Evolutionary conservation across 2,329 filamentous ascomycete species (phyloP).

Genomic region (Aspergillus nomiae): DNA sequence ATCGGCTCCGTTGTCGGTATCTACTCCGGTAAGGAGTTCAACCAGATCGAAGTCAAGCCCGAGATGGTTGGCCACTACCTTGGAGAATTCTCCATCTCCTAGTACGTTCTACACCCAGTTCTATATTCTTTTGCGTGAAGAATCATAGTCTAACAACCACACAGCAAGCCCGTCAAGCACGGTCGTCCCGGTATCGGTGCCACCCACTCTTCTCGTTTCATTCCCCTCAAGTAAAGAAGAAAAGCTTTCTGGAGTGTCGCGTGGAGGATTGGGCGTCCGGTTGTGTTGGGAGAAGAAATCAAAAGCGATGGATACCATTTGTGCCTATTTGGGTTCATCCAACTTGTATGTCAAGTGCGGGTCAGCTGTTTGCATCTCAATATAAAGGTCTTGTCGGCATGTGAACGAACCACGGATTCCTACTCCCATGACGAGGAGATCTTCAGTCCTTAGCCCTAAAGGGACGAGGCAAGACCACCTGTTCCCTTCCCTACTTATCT

Average conservation of each 20-base stretch:
- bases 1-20: conserved; percentile 98
- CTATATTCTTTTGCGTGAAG: not conserved
- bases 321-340: conserved; percentile 33
- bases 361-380: conserved; percentile 44
- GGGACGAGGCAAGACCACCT: conserved; percentile 12
- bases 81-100: conserved; percentile 99
- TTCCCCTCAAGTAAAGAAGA: conserved; percentile 91
- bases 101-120: conserved; percentile 65
- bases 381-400: conserved; percentile 44
- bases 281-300: conserved; percentile 37
- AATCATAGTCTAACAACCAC: conserved; percentile 53
- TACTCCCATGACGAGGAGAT: conserved; percentile 19
- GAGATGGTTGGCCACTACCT: conserved; percentile 99
- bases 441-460: conserved; percentile 7
- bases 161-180: conserved; percentile 99
- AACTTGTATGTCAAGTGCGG: conserved; percentile 43
- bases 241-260: conserved; percentile 40
- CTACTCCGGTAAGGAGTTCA: conserved; percentile 99
- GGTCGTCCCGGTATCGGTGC: conserved; percentile 99
- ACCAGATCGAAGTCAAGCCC: conserved; percentile 99
- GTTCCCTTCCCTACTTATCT: conserved; percentile 16
- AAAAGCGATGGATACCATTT: conserved; percentile 39
- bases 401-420: conserved; percentile 21
- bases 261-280: conserved; percentile 36
- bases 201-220: conserved; percentile 99